phyloP scores from a whole-genome alignment of 768 basidiomycete genomes.

The Cystofilobasidium bisporidii region DNA sequence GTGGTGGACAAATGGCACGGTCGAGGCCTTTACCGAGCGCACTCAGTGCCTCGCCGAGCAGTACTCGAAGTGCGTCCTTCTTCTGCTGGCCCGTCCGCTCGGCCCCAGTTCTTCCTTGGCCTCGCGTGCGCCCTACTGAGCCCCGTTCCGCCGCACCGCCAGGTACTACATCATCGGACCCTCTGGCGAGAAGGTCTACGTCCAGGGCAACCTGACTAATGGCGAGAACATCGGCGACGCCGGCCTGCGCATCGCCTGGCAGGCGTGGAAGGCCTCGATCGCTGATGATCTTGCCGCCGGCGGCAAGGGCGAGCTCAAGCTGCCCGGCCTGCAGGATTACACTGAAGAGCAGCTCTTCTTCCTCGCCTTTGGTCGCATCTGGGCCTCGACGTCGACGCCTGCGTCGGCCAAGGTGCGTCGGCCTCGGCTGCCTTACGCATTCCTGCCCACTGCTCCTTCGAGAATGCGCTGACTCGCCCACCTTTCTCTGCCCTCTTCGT shows the following conservation, averaged over 20 bases:
- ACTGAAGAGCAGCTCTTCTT: slow-evolving; percentile 86
- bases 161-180: slow-evolving; percentile 69
- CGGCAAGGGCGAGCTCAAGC: slow-evolving; percentile 49
- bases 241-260: slow-evolving; percentile 51
- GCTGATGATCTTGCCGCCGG: slow-evolving; percentile 33
- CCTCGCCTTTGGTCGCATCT: slow-evolving; percentile 57
- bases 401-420: neutral
- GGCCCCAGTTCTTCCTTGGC: neutral
- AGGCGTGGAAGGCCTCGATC: slow-evolving; percentile 78
- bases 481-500: neutral
- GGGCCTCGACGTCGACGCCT: slow-evolving; percentile 4
- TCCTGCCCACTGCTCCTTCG: neutral
- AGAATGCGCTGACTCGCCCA: neutral
- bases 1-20: slow-evolving; percentile 87
- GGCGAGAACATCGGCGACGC: slow-evolving; percentile 83
- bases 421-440: too few species aligned
- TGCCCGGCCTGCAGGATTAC: slow-evolving; percentile 56
- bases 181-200: slow-evolving; percentile 68
- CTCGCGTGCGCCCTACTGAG: neutral
- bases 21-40: slow-evolving; percentile 66
- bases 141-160: too few species aligned
- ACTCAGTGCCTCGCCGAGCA: slow-evolving; percentile 86
- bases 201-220: slow-evolving; percentile 73
- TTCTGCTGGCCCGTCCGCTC: neutral
- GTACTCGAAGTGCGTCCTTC: slow-evolving; percentile 49